Evolutionary conservation across 2,329 filamentous ascomycete genomes (phyloP).

Genomic region (Elsinoe arachidis): DNA sequence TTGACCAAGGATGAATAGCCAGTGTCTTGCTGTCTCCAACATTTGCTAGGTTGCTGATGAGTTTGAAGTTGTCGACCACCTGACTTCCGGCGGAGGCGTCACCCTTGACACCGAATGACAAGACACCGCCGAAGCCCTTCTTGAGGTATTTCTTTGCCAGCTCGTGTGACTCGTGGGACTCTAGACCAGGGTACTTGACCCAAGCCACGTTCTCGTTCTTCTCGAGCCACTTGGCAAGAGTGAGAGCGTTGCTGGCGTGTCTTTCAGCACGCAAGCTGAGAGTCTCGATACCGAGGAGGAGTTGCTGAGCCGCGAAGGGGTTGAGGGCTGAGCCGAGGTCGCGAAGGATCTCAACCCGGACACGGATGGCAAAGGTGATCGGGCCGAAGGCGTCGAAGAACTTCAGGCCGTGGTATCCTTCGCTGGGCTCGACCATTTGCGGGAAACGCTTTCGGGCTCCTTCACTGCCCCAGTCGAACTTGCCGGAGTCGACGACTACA

Average conservation of each 20-base stretch:
- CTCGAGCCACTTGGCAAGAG: constrained; percentile 74
- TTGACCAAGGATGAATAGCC: constrained; percentile 91
- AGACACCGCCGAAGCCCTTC: constrained; percentile 77
- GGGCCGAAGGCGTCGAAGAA: constrained; percentile 90
- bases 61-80: constrained; percentile 87
- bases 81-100: constrained; percentile 73
- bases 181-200: constrained; percentile 88
- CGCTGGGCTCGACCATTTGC: constrained; percentile 79
- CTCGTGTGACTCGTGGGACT: constrained; percentile 70
- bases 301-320: constrained; percentile 87
- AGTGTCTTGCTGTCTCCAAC: constrained; percentile 93
- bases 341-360: constrained; percentile 81
- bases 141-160: constrained; percentile 79
- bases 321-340: constrained; percentile 77
- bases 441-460: constrained; percentile 59
- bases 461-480: constrained; percentile 83
- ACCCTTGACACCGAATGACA: constrained; percentile 90
- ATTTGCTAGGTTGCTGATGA: constrained; percentile 93
- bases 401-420: constrained; percentile 85
- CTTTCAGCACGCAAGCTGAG: constrained; percentile 77
- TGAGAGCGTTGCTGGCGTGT: constrained; percentile 74
- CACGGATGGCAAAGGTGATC: constrained; percentile 73
- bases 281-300: constrained; percentile 83
- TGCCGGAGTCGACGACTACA: constrained; percentile 77
- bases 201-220: constrained; percentile 75